Evolutionary conservation across 441 rosid species (phyloP).

Genomic region (Geranium incanum): DNA sequence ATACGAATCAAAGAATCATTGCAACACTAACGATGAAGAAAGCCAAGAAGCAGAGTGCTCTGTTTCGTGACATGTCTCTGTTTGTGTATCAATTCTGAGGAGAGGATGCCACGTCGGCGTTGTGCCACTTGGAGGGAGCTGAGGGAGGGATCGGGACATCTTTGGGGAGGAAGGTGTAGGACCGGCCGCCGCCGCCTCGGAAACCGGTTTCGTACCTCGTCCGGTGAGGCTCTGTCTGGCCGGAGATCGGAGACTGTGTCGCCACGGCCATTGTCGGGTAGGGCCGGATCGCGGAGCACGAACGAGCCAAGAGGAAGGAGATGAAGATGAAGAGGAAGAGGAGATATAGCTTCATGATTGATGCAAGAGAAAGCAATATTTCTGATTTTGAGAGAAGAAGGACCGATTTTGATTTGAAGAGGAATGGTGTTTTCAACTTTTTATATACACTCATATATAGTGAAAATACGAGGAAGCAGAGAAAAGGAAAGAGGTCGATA

Average conservation of each 20-base stretch:
- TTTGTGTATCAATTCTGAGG: constrained; percentile 27
- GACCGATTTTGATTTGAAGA: no score
- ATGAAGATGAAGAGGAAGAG: constrained; percentile 23
- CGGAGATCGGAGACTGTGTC: neutral
- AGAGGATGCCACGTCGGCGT: constrained; percentile 33
- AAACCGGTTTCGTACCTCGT: constrained; percentile 33
- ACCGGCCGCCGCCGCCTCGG: constrained; percentile 24
- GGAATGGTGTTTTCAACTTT: no score
- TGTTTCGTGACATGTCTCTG: neutral
- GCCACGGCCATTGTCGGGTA: constrained; percentile 21
- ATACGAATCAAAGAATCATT: no score
- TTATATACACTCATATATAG: no score
- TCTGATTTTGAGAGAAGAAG: neutral
- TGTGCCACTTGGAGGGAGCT: constrained; percentile 76
- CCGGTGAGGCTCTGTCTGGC: constrained; percentile 21
- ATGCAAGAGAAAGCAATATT: constrained; percentile 19
- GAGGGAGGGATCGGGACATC: constrained; percentile 44
- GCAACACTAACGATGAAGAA: no score
- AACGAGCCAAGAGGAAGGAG: constrained; percentile 24
- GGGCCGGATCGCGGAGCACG: constrained; percentile 35
- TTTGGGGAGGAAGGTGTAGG: constrained; percentile 68
- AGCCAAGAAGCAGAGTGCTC: neutral
- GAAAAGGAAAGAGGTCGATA: no score
- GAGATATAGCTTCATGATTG: constrained; percentile 15
- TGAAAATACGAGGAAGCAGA: no score